Conservation (phyloP, 139 green algal species). For the Ettlia oleoabundans region DNA sequence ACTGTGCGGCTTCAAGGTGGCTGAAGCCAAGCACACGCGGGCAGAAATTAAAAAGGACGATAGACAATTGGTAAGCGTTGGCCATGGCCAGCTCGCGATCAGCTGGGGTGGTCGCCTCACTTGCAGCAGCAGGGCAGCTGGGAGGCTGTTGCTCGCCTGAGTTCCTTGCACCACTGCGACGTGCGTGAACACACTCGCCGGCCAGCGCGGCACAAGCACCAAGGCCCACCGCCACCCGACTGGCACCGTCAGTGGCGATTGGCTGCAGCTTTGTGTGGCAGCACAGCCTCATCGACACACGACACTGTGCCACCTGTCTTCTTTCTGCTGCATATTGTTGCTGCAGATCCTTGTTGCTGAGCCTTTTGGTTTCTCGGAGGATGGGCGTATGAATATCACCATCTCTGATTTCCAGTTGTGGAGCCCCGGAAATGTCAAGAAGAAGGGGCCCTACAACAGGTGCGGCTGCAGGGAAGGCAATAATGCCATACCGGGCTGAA, state of each 20-base stretch:
- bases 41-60: background rate
- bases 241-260: no score
- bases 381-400: slow-evolving; percentile 60
- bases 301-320: background rate
- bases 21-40: background rate
- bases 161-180: no score
- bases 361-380: slow-evolving; percentile 70
- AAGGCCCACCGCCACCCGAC: no score
- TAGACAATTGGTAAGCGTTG: no score
- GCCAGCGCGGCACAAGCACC: no score
- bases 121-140: no score
- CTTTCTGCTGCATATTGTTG: slow-evolving; percentile 41
- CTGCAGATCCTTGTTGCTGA: slow-evolving; percentile 71
- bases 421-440: slow-evolving; percentile 1
- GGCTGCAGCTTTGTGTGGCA: no score
- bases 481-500: background rate
- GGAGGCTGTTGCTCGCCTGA: no score
- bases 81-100: no score
- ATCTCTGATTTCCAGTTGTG: slow-evolving; percentile 54
- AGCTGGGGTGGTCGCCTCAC: no score
- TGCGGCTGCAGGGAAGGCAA: background rate
- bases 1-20: background rate
- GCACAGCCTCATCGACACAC: no score
- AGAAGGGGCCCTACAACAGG: slow-evolving; percentile 11
- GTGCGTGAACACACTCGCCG: no score